Base-by-base conservation (phyloP, 768 basidiomycete genomes). In the Amanita muscaria region DNA sequence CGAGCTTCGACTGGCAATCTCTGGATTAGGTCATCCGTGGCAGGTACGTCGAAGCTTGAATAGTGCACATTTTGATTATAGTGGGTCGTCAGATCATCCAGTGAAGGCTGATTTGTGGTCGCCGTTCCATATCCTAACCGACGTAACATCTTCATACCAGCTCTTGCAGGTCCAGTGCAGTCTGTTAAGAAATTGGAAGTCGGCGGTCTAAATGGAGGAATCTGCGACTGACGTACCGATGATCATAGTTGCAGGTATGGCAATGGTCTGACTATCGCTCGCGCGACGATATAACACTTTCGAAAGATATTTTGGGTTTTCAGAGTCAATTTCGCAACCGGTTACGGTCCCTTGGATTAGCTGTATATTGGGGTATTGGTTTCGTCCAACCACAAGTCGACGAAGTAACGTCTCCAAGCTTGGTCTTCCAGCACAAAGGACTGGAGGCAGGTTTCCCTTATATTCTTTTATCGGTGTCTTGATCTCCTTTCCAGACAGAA, bases 351-450 rank as follows among this genome's bases (percentile, higher is more conserved):
- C 63, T 14, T 51, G 46, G 2, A 57, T 35, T 24, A 55, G 50
- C n/a, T 53, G 34, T 29, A 64, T 57, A 19, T 59, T 53, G 8
- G 53, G 46, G 37, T 52, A 56, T 1, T 33, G 36, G 2, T 46
- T 43, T n/a, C 51, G 48, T 10, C 50, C 50, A 12, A 56, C 12
- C 14, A 63, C 50, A 1, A 63, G 52, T 10, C 61, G 56, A 36
- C 56, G 47, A 11, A 65, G 42, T 4, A 63, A 49, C 3, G 60
- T 63, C 47, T 65, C 64, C 23, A 59, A 50, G 19, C 51, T 50
- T 10, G 52, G 50, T 12, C 63, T 54, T 22, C 50, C 55, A 14
- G 51, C 33, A 39, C 44, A 52, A 29, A 59, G 37, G 3, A 50
- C 55, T 18, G 55, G 48, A 11, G 55, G 54, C 12, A 55, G 45